These are phyloP conservation scores for Epichloe bromicola DNA, from an alignment of 2,329 filamentous ascomycete species.

Conservation along the genomic window DNA sequence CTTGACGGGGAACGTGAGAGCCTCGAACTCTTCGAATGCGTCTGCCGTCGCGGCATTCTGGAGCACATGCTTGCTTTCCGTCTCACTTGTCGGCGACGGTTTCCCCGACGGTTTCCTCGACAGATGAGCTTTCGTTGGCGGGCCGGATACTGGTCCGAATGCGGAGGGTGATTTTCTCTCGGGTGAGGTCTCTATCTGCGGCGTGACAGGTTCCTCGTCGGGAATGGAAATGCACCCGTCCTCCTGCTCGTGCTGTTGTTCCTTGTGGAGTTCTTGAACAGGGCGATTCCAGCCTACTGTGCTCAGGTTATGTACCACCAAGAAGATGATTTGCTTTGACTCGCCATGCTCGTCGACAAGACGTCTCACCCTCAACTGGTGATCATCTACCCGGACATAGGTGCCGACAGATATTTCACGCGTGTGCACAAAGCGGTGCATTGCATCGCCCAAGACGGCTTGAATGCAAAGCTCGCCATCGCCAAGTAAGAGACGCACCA, in stretches of 20 bases:
- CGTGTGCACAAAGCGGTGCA: conserved; percentile 34
- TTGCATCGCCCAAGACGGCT: conserved; percentile 30
- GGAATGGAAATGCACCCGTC: not conserved
- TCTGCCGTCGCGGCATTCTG: conserved; percentile 18
- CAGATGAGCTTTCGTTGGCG: not conserved
- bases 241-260: not conserved
- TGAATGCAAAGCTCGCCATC: conserved; percentile 44
- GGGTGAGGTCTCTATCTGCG: not conserved
- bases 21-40: conserved; percentile 26
- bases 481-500: conserved; percentile 34
- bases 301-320: conserved; percentile 31
- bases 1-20: conserved; percentile 17
- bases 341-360: not conserved
- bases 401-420: conserved; percentile 33
- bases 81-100: not conserved
- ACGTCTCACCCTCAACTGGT: conserved; percentile 21
- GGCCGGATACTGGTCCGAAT: not conserved
- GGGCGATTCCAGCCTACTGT: conserved; percentile 36
- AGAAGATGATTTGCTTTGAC: conserved; percentile 24
- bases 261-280: conserved; percentile 16
- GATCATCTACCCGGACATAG: conserved; percentile 33
- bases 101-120: not conserved
- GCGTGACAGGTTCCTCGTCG: not conserved
- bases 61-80: conserved; percentile 1
- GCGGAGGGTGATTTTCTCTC: not conserved